phyloP scores from a whole-genome alignment of 2,329 filamentous ascomycete genomes.

The Sporothrix phasma region DNA sequence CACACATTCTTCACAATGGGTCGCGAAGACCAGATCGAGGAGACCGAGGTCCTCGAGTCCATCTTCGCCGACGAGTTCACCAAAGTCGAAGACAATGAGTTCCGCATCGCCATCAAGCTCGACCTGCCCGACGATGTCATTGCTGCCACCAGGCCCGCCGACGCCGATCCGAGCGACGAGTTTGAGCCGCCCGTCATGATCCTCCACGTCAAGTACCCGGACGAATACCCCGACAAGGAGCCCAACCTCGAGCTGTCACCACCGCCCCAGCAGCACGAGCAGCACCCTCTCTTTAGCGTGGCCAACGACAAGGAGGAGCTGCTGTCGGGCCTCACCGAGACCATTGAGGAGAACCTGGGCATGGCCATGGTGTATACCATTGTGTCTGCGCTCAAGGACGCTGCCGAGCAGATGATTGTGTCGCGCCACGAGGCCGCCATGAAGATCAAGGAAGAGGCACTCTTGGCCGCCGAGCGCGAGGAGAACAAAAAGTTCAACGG shows the following conservation, averaged over 20 bases:
- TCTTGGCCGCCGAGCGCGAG: constrained; percentile 61
- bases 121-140: constrained; percentile 55
- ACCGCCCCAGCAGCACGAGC: constrained; percentile 45
- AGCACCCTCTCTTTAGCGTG: constrained; percentile 67
- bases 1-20: constrained; percentile 38
- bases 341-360: constrained; percentile 83
- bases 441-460: constrained; percentile 45
- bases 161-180: constrained; percentile 34
- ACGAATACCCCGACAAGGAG: constrained; percentile 78
- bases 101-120: constrained; percentile 74
- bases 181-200: constrained; percentile 60
- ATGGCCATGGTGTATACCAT: constrained; percentile 98
- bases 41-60: constrained; percentile 93
- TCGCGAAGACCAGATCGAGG: constrained; percentile 84
- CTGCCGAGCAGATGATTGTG: constrained; percentile 73
- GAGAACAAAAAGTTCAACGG: constrained; percentile 97
- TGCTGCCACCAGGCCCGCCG: neutral
- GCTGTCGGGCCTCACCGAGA: constrained; percentile 59
- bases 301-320: constrained; percentile 68
- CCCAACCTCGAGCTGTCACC: constrained; percentile 72
- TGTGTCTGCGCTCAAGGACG: constrained; percentile 77
- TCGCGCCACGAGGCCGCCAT: constrained; percentile 59
- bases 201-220: constrained; percentile 81
- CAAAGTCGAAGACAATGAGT: constrained; percentile 89
- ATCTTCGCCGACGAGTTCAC: constrained; percentile 98